Conservation (phyloP, 1,284 basidiomycete genomes). For the Cystobasidiaceae sp. region DNA sequence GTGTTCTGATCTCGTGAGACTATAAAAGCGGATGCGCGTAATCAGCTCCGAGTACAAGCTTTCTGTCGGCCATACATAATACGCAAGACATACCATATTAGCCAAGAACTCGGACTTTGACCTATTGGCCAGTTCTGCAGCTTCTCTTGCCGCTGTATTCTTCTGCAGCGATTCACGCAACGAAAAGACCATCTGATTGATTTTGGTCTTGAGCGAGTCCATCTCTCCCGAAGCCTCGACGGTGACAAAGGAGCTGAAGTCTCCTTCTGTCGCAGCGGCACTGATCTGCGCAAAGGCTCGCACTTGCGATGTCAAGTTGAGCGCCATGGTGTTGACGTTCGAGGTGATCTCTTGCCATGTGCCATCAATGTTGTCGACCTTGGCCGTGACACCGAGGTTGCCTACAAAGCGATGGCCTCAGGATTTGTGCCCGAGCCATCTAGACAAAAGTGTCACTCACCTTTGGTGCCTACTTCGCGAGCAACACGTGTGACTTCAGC, state of each 20-base stretch:
- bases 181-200: slow-evolving; percentile 99
- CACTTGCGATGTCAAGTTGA: slow-evolving; percentile 89
- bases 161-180: slow-evolving; percentile 96
- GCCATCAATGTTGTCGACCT: slow-evolving; percentile 93
- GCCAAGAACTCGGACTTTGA: slow-evolving; percentile 97
- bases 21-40: slow-evolving; percentile 58
- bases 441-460: slow-evolving; percentile 46
- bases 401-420: no score
- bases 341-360: slow-evolving; percentile 99
- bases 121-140: slow-evolving; percentile 86
- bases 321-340: slow-evolving; percentile 85
- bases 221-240: slow-evolving; percentile 98
- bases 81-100: slow-evolving; percentile 61
- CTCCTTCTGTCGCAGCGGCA: slow-evolving; percentile 96
- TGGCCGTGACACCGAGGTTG: slow-evolving; percentile 93
- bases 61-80: background rate
- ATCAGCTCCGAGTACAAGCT: slow-evolving; percentile 49
- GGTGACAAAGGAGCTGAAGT: slow-evolving; percentile 98
- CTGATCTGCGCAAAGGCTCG: slow-evolving; percentile 98
- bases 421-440: no score
- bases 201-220: slow-evolving; percentile 99
- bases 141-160: slow-evolving; percentile 96
- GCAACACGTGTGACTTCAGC: slow-evolving; percentile 67
- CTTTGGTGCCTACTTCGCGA: slow-evolving; percentile 87
- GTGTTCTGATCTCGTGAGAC: slow-evolving; percentile 72